Conservation (phyloP, 805 yeast genomes). For the Kockiozyma suomiensis region DNA sequence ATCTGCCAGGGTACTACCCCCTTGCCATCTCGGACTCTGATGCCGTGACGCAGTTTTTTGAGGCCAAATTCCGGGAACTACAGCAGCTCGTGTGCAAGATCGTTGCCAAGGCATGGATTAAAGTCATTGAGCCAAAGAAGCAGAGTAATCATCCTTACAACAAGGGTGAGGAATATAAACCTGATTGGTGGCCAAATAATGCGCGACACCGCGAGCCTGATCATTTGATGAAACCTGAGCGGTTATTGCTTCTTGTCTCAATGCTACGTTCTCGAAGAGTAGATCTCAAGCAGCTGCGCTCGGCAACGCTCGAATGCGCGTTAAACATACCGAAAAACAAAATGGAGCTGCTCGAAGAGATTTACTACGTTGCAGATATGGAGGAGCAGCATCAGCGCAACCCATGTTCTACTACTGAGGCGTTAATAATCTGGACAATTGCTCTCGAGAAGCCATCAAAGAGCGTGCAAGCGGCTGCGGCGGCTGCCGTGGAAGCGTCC, state of each 20-base stretch:
- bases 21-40: constrained; percentile 13
- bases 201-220: constrained; percentile 73
- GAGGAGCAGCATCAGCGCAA: constrained; percentile 17
- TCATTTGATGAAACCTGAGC: constrained; percentile 62
- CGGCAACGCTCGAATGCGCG: constrained; percentile 28
- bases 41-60: constrained; percentile 20
- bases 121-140: constrained; percentile 64
- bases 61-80: constrained; percentile 36
- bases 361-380: constrained; percentile 33
- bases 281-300: constrained; percentile 16
- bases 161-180: constrained; percentile 52
- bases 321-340: constrained; percentile 19
- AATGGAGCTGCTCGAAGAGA: constrained; percentile 30
- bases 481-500: constrained; percentile 19
- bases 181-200: constrained; percentile 70
- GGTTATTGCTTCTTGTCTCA: constrained; percentile 53
- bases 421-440: constrained; percentile 15
- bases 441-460: constrained; percentile 3
- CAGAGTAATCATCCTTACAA: constrained; percentile 68
- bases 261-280: constrained; percentile 22
- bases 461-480: constrained; percentile 10
- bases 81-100: constrained; percentile 61
- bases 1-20: constrained; percentile 13
- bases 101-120: constrained; percentile 70
- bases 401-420: background rate